phyloP scores from a whole-genome alignment of 306 rosid genomes.

The Vachellia pachyceras region DNA sequence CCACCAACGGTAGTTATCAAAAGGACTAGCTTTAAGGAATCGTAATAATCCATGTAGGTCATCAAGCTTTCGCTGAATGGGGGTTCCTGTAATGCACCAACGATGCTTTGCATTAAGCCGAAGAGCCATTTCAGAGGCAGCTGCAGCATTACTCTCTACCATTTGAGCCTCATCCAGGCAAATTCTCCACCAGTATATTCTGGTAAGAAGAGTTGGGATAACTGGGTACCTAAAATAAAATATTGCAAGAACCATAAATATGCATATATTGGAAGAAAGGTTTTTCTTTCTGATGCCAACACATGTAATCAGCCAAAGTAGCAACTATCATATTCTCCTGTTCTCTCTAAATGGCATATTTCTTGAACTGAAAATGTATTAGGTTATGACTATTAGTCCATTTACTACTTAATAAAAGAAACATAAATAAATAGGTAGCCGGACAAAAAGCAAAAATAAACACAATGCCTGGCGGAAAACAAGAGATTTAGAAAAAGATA shows the following conservation, averaged over 20 bases:
- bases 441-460: slow-evolving; percentile 1
- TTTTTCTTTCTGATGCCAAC: slow-evolving; percentile 1
- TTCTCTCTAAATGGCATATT: not conserved
- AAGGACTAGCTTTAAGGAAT: slow-evolving; percentile 84
- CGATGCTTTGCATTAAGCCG: slow-evolving; percentile 79
- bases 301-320: not conserved
- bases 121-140: slow-evolving; percentile 92
- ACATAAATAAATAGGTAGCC: not conserved
- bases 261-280: too few relatives aligned
- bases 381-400: not conserved
- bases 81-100: slow-evolving; percentile 98
- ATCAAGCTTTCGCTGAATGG: slow-evolving; percentile 91
- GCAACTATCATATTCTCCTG: not conserved
- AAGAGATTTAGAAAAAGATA: not conserved
- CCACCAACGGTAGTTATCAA: slow-evolving; percentile 88
- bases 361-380: not conserved
- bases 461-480: not conserved
- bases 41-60: slow-evolving; percentile 86
- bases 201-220: slow-evolving; percentile 87
- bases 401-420: not conserved
- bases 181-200: slow-evolving; percentile 97
- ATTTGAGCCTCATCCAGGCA: slow-evolving; percentile 99
- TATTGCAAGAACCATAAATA: not conserved
- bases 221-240: slow-evolving; percentile 79
- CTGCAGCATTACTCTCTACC: slow-evolving; percentile 89